Base-by-base conservation (phyloP, 176 grass and related monocot species). In the Bonia amplexicaulis region DNA sequence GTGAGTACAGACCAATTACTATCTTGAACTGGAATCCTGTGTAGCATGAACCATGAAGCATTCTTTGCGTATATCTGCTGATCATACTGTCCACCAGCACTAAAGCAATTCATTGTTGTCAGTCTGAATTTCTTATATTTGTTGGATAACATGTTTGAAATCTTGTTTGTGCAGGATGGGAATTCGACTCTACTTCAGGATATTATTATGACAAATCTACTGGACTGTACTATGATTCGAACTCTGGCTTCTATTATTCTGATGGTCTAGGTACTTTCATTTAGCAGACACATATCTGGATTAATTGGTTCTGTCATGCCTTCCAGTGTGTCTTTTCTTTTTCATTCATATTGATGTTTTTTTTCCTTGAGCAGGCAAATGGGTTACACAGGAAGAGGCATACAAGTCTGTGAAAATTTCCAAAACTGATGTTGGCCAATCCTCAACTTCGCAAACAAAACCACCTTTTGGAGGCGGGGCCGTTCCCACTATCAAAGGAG, bases 241-340 rank as follows among this genome's bases (percentile, higher is more conserved):
- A 89, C 72, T 97, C 94, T 2, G 91, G 85, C 57, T 93, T 93
- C 88, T 93, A 93, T 80, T 97, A 97, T 90, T 97, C 91, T 47
- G 87, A 86, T 48, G 51, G 79, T 78, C 74, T 97, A 88, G 94
- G 94, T 96, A 89, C 60, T 72, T 74, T 9, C 25, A 4, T 80
- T 52, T 81, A 85, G 9, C 70, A 76, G 13, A 31, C 68, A 57
- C n/a, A 13, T 29, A 44, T 45, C 52, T 85, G 8, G 4, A 69
- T 74, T 2, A 68, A 8, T 72, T 41, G 4, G 6, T 67, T 71
- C 1, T 1, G 0, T 6, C 39, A 31, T 69, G 7, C 66, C 57
- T 73, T 31, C 0, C 9, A 40, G 4, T 3, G 11, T 33, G 22
- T 5, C 19, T 59, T 14, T 7, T 58, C 16, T 16, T 22, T 79